Percentiles rank a stretch among this genome's conserved stretches.
Evolutionary conservation across 805 yeast species (phyloP).

Genomic region (Spathaspora hagerdaliae): DNA sequence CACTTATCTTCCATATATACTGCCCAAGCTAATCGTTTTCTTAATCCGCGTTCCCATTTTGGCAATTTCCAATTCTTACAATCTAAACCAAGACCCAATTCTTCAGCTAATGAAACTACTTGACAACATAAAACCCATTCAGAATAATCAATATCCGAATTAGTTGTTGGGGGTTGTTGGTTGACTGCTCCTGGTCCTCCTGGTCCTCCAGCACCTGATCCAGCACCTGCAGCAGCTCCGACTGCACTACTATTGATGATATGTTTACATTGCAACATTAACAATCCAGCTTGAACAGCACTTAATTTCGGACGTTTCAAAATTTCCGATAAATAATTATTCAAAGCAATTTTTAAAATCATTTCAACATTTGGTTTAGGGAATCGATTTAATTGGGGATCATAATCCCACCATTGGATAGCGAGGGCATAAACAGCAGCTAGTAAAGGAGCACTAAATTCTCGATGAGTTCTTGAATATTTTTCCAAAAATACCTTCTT

Average conservation of each 20-base stretch:
- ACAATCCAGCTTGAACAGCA: conserved; percentile 85
- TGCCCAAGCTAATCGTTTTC: conserved; percentile 94
- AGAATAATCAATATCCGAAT: conserved; percentile 43
- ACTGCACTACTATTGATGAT: conserved; percentile 15
- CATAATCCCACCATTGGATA: conserved; percentile 92
- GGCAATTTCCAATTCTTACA: conserved; percentile 91
- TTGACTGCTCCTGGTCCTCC: conserved; percentile 8
- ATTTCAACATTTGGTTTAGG: conserved; percentile 72
- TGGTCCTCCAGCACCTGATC: conserved; percentile 7
- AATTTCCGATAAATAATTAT: conserved; percentile 69
- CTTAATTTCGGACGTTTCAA: conserved; percentile 85
- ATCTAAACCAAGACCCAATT: conserved; percentile 85
- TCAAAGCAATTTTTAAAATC: conserved; percentile 48
- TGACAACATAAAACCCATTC: conserved; percentile 87
- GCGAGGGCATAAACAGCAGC: conserved; percentile 91
- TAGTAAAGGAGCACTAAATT: conserved; percentile 82
- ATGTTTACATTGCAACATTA: conserved; percentile 64
- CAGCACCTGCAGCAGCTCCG: conserved; percentile 5
- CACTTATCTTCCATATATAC: conserved; percentile 90
- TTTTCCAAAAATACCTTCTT: conserved; percentile 89
- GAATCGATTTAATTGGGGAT: conserved; percentile 67
- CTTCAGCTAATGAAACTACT: conserved; percentile 84
- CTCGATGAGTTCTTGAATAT: conserved; percentile 85
- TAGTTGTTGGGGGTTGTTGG: neutral
- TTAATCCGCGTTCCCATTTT: conserved; percentile 87